A percentile compares a stretch with the other conserved stretches of the same genome.
Conservation (phyloP, 2,329 filamentous ascomycete species). For the Ophiostoma sp. region DNA sequence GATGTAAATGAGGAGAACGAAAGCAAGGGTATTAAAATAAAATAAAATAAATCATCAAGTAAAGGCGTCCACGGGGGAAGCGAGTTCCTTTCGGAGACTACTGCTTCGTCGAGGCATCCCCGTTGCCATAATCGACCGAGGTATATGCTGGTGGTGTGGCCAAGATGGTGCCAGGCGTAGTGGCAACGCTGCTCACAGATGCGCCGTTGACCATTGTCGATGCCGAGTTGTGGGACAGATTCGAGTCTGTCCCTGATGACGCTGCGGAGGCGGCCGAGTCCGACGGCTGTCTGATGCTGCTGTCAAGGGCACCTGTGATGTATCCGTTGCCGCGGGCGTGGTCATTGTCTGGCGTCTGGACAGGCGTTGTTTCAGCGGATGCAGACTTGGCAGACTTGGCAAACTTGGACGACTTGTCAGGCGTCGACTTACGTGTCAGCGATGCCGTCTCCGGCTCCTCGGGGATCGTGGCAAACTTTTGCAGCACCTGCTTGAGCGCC, state of each 20-base stretch:
- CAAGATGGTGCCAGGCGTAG: not conserved
- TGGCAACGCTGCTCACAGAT: constrained; percentile 5
- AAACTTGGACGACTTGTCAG: not conserved
- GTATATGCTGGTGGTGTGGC: not conserved
- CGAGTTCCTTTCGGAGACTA: not conserved
- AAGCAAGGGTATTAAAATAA: constrained; percentile 12
- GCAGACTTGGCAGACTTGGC: not conserved
- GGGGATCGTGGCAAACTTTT: constrained; percentile 74
- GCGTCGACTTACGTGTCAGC: not conserved
- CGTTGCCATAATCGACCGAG: not conserved
- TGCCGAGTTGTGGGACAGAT: not conserved
- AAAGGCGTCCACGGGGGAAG: not conserved
- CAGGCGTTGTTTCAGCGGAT: not conserved
- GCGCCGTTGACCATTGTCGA: not conserved
- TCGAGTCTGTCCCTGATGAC: not conserved
- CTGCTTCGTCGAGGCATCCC: not conserved
- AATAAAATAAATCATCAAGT: not conserved
- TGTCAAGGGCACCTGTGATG: not conserved
- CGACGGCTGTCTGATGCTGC: not conserved
- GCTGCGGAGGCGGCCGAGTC: not conserved
- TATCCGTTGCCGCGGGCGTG: not conserved
- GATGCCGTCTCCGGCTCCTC: constrained; percentile 56
- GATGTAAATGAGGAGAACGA: not conserved
- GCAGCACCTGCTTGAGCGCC: constrained; percentile 77
- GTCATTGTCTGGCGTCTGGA: not conserved